Percentiles rank a stretch among this genome's conserved stretches.
Conservation (phyloP, 148 eudicot species). For the Dianthus caryophyllus region DNA sequence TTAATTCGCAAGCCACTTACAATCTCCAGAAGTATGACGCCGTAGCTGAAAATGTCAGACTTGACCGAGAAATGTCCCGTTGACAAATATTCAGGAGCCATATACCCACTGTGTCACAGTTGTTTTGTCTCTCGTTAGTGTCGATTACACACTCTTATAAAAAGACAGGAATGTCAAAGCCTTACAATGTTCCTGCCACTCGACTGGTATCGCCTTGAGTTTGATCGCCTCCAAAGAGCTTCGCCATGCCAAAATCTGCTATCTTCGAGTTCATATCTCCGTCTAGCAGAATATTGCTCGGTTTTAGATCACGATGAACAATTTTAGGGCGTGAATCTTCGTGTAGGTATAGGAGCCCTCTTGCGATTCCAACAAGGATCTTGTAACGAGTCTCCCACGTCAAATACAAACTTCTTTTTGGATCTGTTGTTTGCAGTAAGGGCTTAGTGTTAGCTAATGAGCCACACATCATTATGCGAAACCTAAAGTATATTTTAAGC, state of each 20-base stretch:
- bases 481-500: not conserved
- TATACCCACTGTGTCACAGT: conserved; percentile 50
- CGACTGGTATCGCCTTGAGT: conserved; percentile 57
- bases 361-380: conserved; percentile 62
- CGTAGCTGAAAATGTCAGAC: conserved; percentile 60
- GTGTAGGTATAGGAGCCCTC: conserved; percentile 68
- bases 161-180: not conserved
- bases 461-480: not conserved
- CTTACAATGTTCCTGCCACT: conserved; percentile 27
- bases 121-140: not conserved
- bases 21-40: conserved; percentile 61
- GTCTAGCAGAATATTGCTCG: conserved; percentile 75
- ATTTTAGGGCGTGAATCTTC: conserved; percentile 49
- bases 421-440: conserved; percentile 11
- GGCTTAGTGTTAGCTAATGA: not conserved
- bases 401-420: conserved; percentile 13
- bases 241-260: conserved; percentile 77
- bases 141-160: no score
- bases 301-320: conserved; percentile 74
- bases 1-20: conserved; percentile 29
- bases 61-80: conserved; percentile 65
- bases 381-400: conserved; percentile 23
- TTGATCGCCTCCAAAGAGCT: conserved; percentile 57
- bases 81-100: conserved; percentile 69
- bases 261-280: conserved; percentile 55